These are phyloP conservation scores for Protomyces inouyei DNA, from an alignment of 1,139 yeast genomes.

Conservation along the genomic window DNA sequence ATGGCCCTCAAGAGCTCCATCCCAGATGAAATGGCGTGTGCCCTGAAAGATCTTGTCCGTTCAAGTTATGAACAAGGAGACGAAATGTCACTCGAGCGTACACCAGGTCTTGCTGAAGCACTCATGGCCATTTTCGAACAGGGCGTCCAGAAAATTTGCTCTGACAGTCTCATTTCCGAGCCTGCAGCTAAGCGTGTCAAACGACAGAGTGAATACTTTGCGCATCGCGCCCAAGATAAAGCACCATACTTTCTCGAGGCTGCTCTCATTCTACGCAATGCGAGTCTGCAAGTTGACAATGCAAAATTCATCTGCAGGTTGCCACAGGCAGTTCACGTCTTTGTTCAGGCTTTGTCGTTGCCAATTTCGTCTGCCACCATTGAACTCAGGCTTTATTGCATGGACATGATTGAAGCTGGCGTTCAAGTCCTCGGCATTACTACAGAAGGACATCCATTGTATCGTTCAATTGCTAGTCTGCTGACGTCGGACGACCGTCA, in stretches of 20 bases:
- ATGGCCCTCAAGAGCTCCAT: slow-evolving; percentile 62
- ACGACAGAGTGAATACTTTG: background rate
- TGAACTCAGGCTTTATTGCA: slow-evolving; percentile 64
- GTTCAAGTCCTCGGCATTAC: slow-evolving; percentile 78
- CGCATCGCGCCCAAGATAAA: slow-evolving; percentile 35
- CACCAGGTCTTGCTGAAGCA: slow-evolving; percentile 50
- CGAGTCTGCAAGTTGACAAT: slow-evolving; percentile 74
- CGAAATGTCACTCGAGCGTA: slow-evolving; percentile 48
- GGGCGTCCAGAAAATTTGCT: background rate
- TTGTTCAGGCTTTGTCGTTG: slow-evolving; percentile 49
- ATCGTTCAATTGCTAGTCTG: slow-evolving; percentile 34
- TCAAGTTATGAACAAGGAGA: slow-evolving; percentile 52
- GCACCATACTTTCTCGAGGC: slow-evolving; percentile 56
- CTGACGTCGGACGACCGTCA: slow-evolving; percentile 40
- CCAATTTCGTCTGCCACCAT: slow-evolving; percentile 44
- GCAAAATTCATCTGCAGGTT: slow-evolving; percentile 71
- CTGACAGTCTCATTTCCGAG: background rate
- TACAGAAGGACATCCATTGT: slow-evolving; percentile 46
- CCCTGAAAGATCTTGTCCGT: slow-evolving; percentile 55
- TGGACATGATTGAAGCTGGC: slow-evolving; percentile 80
- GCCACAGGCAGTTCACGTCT: slow-evolving; percentile 38
- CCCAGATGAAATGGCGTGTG: slow-evolving; percentile 60
- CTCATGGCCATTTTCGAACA: slow-evolving; percentile 43
- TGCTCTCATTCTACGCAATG: slow-evolving; percentile 67
- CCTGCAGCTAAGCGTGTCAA: background rate